Evolutionary conservation across 106 monocot species (phyloP).

Genomic region (Dioscorea alata): DNA sequence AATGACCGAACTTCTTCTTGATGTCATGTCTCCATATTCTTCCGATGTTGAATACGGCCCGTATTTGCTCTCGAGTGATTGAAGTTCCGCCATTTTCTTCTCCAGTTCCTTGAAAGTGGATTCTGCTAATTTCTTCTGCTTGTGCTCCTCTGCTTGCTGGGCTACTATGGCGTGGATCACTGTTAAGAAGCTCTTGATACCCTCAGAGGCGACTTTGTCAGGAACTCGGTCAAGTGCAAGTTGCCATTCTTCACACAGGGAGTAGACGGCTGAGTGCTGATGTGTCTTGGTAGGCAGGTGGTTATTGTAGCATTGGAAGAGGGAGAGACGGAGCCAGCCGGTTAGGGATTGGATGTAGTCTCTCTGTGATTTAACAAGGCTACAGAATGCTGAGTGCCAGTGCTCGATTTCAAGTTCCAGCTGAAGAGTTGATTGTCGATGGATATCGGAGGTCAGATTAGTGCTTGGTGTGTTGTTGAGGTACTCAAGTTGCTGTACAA

Average conservation of each 20-base stretch:
- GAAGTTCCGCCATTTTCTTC: constrained; percentile 53
- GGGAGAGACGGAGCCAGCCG: constrained; percentile 90
- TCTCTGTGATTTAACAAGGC: constrained; percentile 65
- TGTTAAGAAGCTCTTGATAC: constrained; percentile 82
- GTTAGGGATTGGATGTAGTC: constrained; percentile 80
- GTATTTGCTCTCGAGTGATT: constrained; percentile 43
- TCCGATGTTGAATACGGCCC: constrained; percentile 32
- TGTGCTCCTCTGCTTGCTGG: constrained; percentile 81
- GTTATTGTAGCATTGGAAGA: constrained; percentile 58
- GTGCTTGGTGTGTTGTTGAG: constrained; percentile 30
- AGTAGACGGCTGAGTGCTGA: constrained; percentile 47
- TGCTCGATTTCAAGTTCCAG: constrained; percentile 72
- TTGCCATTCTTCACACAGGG: constrained; percentile 86
- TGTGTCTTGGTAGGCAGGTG: constrained; percentile 22
- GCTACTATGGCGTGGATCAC: constrained; percentile 61
- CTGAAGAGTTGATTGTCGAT: constrained; percentile 67
- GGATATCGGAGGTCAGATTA: constrained; percentile 57
- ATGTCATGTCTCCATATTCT: constrained; percentile 6
- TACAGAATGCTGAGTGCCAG: constrained; percentile 82
- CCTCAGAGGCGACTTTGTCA: constrained; percentile 89
- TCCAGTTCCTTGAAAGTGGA: constrained; percentile 51
- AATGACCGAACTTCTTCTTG: constrained; percentile 11
- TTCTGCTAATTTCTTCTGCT: constrained; percentile 61
- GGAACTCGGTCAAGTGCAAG: constrained; percentile 73
- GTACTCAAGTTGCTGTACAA: constrained; percentile 78